Percentiles rank a stretch among this genome's conserved stretches.
Evolutionary conservation across 2,329 filamentous ascomycete genomes (phyloP).

Genomic region (Pezicula rhizophila): DNA sequence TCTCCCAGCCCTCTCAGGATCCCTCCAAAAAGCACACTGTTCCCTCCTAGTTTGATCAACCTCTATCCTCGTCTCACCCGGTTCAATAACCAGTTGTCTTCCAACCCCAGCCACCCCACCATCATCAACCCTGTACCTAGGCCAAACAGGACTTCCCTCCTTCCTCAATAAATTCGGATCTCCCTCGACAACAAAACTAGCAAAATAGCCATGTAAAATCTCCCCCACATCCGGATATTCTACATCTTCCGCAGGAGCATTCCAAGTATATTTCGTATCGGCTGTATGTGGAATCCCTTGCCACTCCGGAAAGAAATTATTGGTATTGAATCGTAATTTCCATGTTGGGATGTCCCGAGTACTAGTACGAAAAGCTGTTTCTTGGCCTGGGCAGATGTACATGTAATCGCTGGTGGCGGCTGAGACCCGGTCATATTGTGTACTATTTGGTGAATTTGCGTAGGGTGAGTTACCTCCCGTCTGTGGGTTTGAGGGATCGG

Average conservation of each 20-base stretch:
- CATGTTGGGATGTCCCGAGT: not conserved
- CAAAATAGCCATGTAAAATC: conserved; percentile 32
- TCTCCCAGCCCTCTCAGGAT: not conserved
- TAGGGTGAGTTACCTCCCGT: not conserved
- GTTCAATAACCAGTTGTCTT: not conserved
- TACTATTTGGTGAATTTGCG: not conserved
- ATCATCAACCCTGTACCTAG: not conserved
- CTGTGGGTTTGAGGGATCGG: not conserved
- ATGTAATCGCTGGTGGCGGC: not conserved
- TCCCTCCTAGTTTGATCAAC: not conserved
- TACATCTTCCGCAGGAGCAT: not conserved
- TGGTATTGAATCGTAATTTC: not conserved
- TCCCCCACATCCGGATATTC: not conserved
- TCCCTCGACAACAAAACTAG: conserved; percentile 35
- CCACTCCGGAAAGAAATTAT: not conserved
- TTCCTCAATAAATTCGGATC: conserved; percentile 33
- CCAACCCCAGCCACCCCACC: not conserved
- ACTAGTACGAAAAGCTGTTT: not conserved
- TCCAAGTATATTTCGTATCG: conserved; percentile 1
- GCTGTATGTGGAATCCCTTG: not conserved
- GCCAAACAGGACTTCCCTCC: not conserved
- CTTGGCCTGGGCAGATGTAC: not conserved
- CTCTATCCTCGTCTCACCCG: not conserved
- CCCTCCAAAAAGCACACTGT: not conserved
- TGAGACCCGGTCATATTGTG: not conserved